phyloP scores from a whole-genome alignment of 371 early-diverging fungal species.

The Apophysomyces ossiformis region DNA sequence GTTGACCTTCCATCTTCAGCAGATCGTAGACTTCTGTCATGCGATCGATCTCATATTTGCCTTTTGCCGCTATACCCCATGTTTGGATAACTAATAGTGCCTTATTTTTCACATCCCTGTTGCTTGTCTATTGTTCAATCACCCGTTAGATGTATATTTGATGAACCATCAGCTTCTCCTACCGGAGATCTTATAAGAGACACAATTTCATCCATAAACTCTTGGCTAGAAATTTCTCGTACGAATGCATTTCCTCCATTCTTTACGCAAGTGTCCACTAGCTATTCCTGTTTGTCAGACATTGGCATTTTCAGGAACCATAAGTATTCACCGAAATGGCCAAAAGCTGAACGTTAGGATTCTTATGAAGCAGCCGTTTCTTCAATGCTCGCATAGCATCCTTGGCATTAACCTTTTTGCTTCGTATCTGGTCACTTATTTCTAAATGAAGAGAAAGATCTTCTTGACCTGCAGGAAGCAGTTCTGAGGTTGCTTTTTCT shows the following conservation, averaged over 20 bases:
- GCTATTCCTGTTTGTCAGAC: slow-evolving; percentile 41
- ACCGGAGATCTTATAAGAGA: slow-evolving; percentile 66
- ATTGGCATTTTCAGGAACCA: not conserved
- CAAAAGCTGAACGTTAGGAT: slow-evolving; percentile 93
- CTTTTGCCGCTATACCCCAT: slow-evolving; percentile 86
- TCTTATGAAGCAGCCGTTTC: slow-evolving; percentile 77
- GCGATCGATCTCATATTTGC: slow-evolving; percentile 75
- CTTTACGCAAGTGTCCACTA: slow-evolving; percentile 92
- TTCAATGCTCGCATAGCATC: slow-evolving; percentile 78
- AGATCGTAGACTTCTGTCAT: slow-evolving; percentile 74
- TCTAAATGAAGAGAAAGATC: slow-evolving; percentile 84
- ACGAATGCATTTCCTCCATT: slow-evolving; percentile 90
- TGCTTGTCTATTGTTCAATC: slow-evolving; percentile 39
- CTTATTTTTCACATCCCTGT: slow-evolving; percentile 77
- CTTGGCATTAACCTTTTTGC: slow-evolving; percentile 81
- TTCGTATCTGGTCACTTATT: slow-evolving; percentile 89
- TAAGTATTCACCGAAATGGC: slow-evolving; percentile 72
- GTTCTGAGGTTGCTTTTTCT: slow-evolving; percentile 92
- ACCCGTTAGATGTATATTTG: slow-evolving; percentile 4
- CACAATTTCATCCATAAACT: slow-evolving; percentile 86
- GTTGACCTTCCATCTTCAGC: slow-evolving; percentile 71
- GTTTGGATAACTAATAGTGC: slow-evolving; percentile 80
- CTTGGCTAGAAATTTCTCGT: slow-evolving; percentile 84
- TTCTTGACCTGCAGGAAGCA: slow-evolving; percentile 81
- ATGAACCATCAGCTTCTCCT: slow-evolving; percentile 17